Conservation (phyloP, 768 basidiomycete genomes). For the Ramaria sp. region DNA sequence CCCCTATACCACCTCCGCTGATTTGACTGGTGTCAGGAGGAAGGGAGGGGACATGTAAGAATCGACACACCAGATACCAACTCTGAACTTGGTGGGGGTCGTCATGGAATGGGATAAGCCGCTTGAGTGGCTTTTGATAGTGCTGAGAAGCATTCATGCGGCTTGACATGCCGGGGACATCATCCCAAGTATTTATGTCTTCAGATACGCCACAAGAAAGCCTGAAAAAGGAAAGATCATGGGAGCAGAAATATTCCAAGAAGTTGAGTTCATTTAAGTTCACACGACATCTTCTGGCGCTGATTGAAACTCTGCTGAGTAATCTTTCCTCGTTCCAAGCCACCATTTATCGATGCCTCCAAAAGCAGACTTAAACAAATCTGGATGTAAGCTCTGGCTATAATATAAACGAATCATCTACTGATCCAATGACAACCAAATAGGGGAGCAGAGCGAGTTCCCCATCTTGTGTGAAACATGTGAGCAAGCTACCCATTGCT, state of each 20-base stretch:
- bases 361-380: constrained; percentile 91
- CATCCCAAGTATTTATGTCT: too few relatives aligned
- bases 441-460: constrained; percentile 82
- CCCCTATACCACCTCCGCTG: constrained; percentile 24
- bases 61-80: constrained; percentile 4
- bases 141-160: too few relatives aligned
- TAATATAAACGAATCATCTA: neutral
- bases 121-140: too few relatives aligned
- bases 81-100: constrained; percentile 1
- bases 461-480: constrained; percentile 93
- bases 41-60: neutral
- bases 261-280: too few relatives aligned
- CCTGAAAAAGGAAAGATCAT: too few relatives aligned
- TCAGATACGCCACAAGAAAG: too few relatives aligned
- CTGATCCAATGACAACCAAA: neutral
- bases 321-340: neutral
- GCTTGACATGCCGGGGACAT: too few relatives aligned
- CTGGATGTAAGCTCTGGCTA: constrained; percentile 36
- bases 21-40: neutral
- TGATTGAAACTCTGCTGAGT: neutral
- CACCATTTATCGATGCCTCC: constrained; percentile 40
- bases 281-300: too few relatives aligned
- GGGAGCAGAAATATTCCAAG: too few relatives aligned
- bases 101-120: too few relatives aligned
- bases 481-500: constrained; percentile 24